phyloP scores from a whole-genome alignment of 2,329 filamentous ascomycete genomes.

The Teratosphaeria pseudoeucalypti region DNA sequence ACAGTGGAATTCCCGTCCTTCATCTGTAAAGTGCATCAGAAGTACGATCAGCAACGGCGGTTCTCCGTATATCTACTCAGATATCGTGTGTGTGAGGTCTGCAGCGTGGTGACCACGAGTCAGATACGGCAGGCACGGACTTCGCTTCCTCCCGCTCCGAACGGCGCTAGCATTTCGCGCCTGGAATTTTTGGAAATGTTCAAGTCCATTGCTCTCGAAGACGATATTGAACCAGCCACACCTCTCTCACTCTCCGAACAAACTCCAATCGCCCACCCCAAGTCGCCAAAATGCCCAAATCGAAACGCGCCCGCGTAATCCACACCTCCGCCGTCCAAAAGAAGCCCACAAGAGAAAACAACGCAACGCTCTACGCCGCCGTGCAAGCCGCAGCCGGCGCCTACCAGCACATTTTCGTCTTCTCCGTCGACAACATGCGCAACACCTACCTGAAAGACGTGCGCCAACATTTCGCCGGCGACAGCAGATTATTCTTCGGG shows the following conservation, averaged over 20 bases:
- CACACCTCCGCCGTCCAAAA: constrained; percentile 86
- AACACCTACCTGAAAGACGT: constrained; percentile 94
- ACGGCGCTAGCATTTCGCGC: not conserved
- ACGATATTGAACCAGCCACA: not conserved
- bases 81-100: not conserved
- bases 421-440: constrained; percentile 92
- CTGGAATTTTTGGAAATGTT: not conserved
- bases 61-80: no score
- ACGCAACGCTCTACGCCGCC: constrained; percentile 76
- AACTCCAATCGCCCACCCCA: not conserved
- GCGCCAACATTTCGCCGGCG: constrained; percentile 65
- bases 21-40: no score
- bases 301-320: constrained; percentile 80
- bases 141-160: not conserved
- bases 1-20: no score
- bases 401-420: constrained; percentile 88
- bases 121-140: not conserved
- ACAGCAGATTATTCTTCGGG: constrained; percentile 92
- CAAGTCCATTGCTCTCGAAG: not conserved
- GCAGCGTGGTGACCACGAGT: not conserved
- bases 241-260: not conserved
- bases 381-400: constrained; percentile 75
- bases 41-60: no score
- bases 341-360: constrained; percentile 76
- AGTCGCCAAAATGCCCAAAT: constrained; percentile 70